Percentiles rank a stretch among this genome's conserved stretches.
phyloP scores from a whole-genome alignment of 371 early-diverging fungal species.

The Mucor circinelloides region DNA sequence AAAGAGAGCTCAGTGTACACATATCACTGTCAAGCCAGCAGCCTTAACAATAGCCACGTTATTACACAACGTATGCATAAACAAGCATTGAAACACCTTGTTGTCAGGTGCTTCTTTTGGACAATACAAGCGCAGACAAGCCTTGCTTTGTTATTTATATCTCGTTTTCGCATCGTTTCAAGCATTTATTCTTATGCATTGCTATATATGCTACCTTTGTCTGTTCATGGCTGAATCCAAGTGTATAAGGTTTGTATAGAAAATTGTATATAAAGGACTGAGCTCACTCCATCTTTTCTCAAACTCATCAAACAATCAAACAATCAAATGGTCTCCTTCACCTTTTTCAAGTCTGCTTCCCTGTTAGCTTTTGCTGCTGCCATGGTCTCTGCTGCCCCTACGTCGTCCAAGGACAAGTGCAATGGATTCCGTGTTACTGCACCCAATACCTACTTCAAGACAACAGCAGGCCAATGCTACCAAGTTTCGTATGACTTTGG shows the following conservation, averaged over 20 bases:
- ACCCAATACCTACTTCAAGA: constrained; percentile 27
- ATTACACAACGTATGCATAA: not conserved
- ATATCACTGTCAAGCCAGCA: not conserved
- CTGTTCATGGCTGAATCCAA: not conserved
- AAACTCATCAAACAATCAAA: not conserved
- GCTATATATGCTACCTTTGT: not conserved
- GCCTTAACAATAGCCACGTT: not conserved
- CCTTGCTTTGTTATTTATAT: not conserved
- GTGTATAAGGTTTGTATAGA: not conserved
- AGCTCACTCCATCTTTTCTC: not conserved
- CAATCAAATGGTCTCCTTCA: constrained; percentile 6
- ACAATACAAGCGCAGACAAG: not conserved
- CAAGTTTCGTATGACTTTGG: constrained; percentile 35
- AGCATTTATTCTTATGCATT: not conserved
- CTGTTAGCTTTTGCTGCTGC: not conserved
- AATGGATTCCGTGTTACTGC: constrained; percentile 39
- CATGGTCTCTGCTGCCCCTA: constrained; percentile 22
- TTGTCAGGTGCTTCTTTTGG: not conserved
- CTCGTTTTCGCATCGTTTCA: not conserved
- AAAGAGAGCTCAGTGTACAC: not conserved
- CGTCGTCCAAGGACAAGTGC: constrained; percentile 12
- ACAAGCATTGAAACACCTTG: not conserved
- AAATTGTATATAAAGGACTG: not conserved
- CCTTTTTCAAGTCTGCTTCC: constrained; percentile 2
- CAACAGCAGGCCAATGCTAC: constrained; percentile 39